phyloP scores from a whole-genome alignment of 176 grass and related monocot species.

The Hordeum marinum region DNA sequence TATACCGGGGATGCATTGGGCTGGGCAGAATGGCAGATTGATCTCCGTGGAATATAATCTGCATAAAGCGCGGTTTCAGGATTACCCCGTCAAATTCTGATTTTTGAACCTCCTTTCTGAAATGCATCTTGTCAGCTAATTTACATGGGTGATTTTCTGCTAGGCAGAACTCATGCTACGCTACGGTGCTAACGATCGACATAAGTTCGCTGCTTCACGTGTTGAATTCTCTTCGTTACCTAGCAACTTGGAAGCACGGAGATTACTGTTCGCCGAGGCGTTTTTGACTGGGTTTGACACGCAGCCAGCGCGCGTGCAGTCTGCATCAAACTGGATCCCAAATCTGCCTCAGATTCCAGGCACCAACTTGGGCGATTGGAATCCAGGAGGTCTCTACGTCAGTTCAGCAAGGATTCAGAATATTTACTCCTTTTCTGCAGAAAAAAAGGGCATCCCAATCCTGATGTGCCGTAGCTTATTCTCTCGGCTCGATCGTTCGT shows the following conservation, averaged over 20 bases:
- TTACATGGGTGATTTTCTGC: no score
- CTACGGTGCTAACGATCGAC: not conserved
- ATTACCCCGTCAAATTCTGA: slow-evolving; percentile 32
- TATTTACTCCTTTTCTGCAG: slow-evolving; percentile 11
- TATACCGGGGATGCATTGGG: not conserved
- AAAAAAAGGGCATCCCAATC: not conserved
- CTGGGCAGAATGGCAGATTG: not conserved
- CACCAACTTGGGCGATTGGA: slow-evolving; percentile 29
- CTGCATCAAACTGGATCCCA: slow-evolving; percentile 28
- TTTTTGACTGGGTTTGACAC: not conserved
- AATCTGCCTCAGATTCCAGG: slow-evolving; percentile 37
- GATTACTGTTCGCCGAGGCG: not conserved
- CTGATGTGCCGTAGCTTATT: not conserved
- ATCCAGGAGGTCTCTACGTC: slow-evolving; percentile 36
- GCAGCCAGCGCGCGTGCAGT: not conserved
- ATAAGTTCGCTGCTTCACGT: not conserved
- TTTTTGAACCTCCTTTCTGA: slow-evolving; percentile 2
- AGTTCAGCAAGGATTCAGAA: slow-evolving; percentile 21
- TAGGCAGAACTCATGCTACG: not conserved
- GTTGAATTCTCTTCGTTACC: not conserved
- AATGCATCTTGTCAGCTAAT: not conserved
- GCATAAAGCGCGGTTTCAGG: slow-evolving; percentile 13
- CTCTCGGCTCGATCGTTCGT: not conserved
- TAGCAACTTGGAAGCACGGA: no score
- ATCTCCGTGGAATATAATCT: slow-evolving; percentile 45